Conservation (phyloP, 176 grass and related monocot genomes). For the Pontederia crassipes region DNA sequence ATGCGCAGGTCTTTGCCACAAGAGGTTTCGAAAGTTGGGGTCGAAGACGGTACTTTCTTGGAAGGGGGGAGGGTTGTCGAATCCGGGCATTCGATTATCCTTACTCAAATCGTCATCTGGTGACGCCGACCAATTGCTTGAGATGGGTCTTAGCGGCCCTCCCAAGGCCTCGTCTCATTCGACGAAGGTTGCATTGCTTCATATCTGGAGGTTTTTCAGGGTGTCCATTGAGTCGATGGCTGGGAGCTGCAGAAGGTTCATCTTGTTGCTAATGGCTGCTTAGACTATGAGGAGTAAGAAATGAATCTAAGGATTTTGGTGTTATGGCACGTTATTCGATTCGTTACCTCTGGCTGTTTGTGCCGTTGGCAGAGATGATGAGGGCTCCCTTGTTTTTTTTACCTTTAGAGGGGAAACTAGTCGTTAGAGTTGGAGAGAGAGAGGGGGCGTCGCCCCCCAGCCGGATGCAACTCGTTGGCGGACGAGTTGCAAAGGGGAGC, state of each 20-base stretch:
- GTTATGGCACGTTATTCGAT: no score
- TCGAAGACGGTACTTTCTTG: not conserved
- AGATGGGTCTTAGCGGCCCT: constrained; percentile 13
- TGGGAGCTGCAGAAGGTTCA: constrained; percentile 21
- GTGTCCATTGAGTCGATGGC: not conserved
- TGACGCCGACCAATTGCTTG: not conserved
- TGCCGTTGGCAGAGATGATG: not conserved
- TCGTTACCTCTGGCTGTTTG: no score
- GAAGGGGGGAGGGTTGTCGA: not conserved
- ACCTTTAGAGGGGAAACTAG: constrained; percentile 39
- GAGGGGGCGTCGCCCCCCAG: no score
- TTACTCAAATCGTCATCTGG: not conserved
- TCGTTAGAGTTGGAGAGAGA: constrained; percentile 14
- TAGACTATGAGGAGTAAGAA: not conserved
- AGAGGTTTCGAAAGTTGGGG: no score
- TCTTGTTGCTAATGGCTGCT: not conserved
- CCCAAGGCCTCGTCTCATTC: not conserved
- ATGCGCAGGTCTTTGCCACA: no score
- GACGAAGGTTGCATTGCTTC: constrained; percentile 37
- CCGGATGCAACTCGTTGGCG: no score
- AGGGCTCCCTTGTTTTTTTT: constrained; percentile 14
- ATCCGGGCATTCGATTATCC: constrained; percentile 13
- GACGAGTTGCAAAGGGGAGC: no score
- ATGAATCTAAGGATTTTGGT: not conserved
- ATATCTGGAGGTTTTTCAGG: constrained; percentile 22